Base-by-base conservation (phyloP, 805 yeast genomes). In the Schizosaccharomyces octosporus region DNA sequence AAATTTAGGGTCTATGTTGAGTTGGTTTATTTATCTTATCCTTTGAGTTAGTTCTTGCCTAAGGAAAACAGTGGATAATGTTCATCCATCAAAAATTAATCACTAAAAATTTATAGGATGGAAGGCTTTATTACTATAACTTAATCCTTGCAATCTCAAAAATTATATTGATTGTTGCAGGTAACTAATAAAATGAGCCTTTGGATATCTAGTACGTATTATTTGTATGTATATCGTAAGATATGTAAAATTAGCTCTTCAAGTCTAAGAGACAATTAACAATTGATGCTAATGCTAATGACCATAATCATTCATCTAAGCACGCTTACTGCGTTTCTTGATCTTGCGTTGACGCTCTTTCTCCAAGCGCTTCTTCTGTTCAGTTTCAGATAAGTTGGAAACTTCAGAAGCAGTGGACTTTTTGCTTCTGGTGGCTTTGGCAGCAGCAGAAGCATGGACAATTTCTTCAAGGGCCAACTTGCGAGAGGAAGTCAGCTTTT, bases 401-500 rank as follows among this genome's bases (percentile, higher is more conserved):
- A 51, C n/a, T 3, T 51, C 57, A 1, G 31, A 21, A 29, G 57
- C 11, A 3, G 57, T 6, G 7, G 21, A 19, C n/a, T 17, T 29
- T 17, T 51, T 51, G 9, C 27, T 51, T 17, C 7, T 24, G 15
- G 31, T n/a, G n/a, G 57, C 57, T 29, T 51, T n/a, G 13, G 11
- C 11, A 51, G 57, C 57, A 29, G 57, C 57, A 9, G 57, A 21
- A 51, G 31, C 31, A 24, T 51, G 31, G 21, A 29, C n/a, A 76
- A 72, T 74, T 84, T 87, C 66, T 78, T 76, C 65, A 89, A 75
- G 74, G 86, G 87, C 63, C 76, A 72, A 59, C 80, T 68, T 74
- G 89, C 98, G 87, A 61, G 85, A 79, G 69, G 81, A 82, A 69
- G 77, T 80, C 63, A 87, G 77, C 75, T 87, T 90, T 71, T 81